phyloP scores from a whole-genome alignment of 306 rosid species.

The Lupinus albus region DNA sequence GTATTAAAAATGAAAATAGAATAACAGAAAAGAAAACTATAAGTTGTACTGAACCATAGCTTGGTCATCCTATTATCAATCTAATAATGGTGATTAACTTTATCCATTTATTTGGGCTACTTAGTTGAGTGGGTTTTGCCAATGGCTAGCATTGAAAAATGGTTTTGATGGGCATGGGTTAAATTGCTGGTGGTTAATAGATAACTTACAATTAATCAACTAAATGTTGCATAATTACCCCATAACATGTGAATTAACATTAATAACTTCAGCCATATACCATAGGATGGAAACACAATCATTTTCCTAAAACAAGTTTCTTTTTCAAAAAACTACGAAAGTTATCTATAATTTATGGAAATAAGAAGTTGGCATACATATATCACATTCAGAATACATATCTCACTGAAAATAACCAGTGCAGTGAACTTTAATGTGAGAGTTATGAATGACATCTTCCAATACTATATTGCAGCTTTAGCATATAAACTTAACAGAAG shows the following conservation, averaged over 20 bases:
- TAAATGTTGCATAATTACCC: not conserved
- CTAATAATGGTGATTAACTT: not conserved
- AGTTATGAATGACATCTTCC: constrained; percentile 11
- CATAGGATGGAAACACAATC: not conserved
- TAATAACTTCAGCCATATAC: not conserved
- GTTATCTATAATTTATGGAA: constrained; percentile 1
- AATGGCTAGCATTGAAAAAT: not conserved
- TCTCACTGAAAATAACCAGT: not conserved
- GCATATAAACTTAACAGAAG: constrained; percentile 15
- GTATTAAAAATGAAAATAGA: constrained; percentile 8
- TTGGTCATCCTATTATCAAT: constrained; percentile 15
- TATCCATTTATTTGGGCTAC: not conserved
- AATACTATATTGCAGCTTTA: constrained; percentile 1
- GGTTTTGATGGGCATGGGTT: not conserved
- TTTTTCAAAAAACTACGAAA: not conserved
- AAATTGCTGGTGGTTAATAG: not conserved
- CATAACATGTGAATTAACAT: not conserved
- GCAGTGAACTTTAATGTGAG: constrained; percentile 25
- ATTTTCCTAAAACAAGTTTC: not conserved
- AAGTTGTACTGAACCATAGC: not conserved
- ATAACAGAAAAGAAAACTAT: not conserved
- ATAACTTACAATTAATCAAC: constrained; percentile 9
- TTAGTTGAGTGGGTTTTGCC: not conserved
- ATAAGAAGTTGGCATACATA: not conserved
- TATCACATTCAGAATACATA: not conserved